phyloP scores from a whole-genome alignment of 1,139 yeast genomes.

The Protomyces inundatus region DNA sequence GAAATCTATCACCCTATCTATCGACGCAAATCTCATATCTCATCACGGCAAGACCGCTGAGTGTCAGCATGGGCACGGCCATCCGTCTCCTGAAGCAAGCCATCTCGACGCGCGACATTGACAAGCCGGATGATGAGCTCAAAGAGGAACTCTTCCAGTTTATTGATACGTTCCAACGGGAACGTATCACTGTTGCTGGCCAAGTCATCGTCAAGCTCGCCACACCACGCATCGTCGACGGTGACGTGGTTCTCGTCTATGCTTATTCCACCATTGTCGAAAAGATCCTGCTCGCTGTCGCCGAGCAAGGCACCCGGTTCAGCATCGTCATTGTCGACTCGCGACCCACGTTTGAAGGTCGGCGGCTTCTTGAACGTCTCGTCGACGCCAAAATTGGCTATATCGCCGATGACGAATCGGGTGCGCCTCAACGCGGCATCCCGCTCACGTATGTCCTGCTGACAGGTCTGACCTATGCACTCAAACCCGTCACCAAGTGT shows the following conservation, averaged over 20 bases:
- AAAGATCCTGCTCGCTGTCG: conserved; percentile 67
- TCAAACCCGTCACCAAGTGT: conserved; percentile 81
- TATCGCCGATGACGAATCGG: background rate
- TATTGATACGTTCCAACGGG: conserved; percentile 77
- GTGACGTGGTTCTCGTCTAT: conserved; percentile 76
- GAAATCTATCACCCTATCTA: conserved; percentile 82
- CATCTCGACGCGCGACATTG: conserved; percentile 66
- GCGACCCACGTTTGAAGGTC: conserved; percentile 94
- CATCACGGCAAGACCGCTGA: conserved; percentile 84
- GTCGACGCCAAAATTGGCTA: conserved; percentile 40
- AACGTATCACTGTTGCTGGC: conserved; percentile 78
- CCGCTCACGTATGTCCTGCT: conserved; percentile 71
- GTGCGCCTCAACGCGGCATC: conserved; percentile 42
- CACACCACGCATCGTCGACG: conserved; percentile 66
- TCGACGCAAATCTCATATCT: conserved; percentile 93
- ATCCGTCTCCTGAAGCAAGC: conserved; percentile 96
- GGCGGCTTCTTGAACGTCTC: conserved; percentile 60
- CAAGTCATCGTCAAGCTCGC: conserved; percentile 79
- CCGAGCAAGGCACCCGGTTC: conserved; percentile 60
- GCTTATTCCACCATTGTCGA: conserved; percentile 84
- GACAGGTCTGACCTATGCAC: conserved; percentile 68
- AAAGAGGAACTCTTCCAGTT: conserved; percentile 59
- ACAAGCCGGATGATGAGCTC: conserved; percentile 66
- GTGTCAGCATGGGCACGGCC: conserved; percentile 95
- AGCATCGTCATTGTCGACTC: conserved; percentile 86